Evolutionary conservation across 1,284 basidiomycete genomes (phyloP).

Genomic region (Ceratobasidium papillatum): DNA sequence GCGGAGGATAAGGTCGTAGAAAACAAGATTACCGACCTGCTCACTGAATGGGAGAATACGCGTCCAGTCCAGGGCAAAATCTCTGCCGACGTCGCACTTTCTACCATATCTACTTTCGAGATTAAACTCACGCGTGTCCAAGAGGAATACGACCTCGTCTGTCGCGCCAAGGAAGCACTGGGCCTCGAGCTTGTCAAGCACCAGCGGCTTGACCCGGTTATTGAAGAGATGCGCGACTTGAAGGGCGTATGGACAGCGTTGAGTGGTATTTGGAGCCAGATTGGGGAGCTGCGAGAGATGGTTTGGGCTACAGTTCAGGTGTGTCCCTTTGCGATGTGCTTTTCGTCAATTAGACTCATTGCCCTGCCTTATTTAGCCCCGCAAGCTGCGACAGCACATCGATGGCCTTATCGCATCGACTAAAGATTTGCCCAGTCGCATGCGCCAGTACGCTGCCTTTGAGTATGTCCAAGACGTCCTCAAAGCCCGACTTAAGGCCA

Average conservation of each 20-base stretch:
- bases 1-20: constrained; percentile 98
- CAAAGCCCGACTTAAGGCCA: constrained; percentile 87
- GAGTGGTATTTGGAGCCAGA: constrained; percentile 95
- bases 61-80: constrained; percentile 96
- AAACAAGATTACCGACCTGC: constrained; percentile 89
- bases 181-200: constrained; percentile 92
- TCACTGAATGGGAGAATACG: constrained; percentile 94
- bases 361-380: constrained; percentile 64
- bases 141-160: constrained; percentile 93
- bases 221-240: constrained; percentile 94
- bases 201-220: constrained; percentile 90
- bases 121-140: constrained; percentile 86
- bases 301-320: constrained; percentile 86
- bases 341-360: not conserved
- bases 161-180: constrained; percentile 95
- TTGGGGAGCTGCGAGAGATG: constrained; percentile 87
- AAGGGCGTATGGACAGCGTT: constrained; percentile 99
- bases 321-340: constrained; percentile 10
- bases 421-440: constrained; percentile 98
- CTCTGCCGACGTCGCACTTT: constrained; percentile 94
- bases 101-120: constrained; percentile 94
- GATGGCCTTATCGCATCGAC: constrained; percentile 89
- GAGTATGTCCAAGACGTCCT: constrained; percentile 97
- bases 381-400: constrained; percentile 94
- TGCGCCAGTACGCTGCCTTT: constrained; percentile 99